phyloP scores from a whole-genome alignment of 441 rosid genomes.

The Pelargonium fulgidum region DNA sequence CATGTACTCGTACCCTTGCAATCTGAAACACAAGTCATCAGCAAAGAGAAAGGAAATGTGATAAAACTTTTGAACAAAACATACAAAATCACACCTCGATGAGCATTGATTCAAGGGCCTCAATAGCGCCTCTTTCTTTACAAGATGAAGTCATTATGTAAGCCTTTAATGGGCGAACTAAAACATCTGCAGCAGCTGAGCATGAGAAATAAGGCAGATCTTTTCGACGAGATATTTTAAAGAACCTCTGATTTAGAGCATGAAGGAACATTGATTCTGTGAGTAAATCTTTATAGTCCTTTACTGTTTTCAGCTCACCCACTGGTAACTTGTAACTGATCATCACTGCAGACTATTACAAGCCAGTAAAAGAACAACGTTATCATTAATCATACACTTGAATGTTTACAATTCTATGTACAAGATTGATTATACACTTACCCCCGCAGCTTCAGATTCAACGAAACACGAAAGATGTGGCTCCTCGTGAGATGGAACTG shows the following conservation, averaged over 20 bases:
- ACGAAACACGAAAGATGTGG: slow-evolving; percentile 75
- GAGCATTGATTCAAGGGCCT: slow-evolving; percentile 83
- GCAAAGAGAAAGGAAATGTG: slow-evolving; percentile 9
- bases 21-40: slow-evolving; percentile 45
- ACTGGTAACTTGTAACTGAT: slow-evolving; percentile 84
- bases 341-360: slow-evolving; percentile 78
- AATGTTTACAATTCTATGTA: slow-evolving; percentile 9
- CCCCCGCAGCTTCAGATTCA: slow-evolving; percentile 94
- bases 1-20: slow-evolving; percentile 80
- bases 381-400: slow-evolving; percentile 15
- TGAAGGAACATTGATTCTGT: slow-evolving; percentile 82
- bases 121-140: slow-evolving; percentile 76
- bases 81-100: slow-evolving; percentile 47
- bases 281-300: slow-evolving; percentile 72
- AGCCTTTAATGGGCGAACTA: slow-evolving; percentile 75
- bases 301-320: slow-evolving; percentile 72
- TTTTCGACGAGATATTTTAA: slow-evolving; percentile 72
- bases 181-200: slow-evolving; percentile 77
- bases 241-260: slow-evolving; percentile 88
- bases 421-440: slow-evolving; percentile 29
- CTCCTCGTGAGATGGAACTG: slow-evolving; percentile 72
- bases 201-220: slow-evolving; percentile 89
- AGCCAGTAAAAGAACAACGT: slow-evolving; percentile 23
- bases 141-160: slow-evolving; percentile 78
- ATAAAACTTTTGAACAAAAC: slow-evolving; percentile 13